Base-by-base conservation (phyloP, 495 filamentous ascomycete genomes). In the Cercophora sp. region DNA sequence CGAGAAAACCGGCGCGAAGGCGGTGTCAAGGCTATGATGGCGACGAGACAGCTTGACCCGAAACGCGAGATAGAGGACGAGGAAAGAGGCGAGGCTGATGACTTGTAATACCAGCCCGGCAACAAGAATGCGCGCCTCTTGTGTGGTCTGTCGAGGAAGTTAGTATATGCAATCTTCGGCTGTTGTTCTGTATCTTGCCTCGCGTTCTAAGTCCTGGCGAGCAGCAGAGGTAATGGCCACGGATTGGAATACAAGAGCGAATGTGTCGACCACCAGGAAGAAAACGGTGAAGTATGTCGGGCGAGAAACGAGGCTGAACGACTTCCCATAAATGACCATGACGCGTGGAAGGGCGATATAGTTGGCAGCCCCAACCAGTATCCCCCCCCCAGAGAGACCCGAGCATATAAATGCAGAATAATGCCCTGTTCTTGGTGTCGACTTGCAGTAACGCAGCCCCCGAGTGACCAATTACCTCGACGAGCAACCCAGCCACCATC, bases 391-490 rank as follows among this genome's bases (percentile, higher is more conserved):
- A 55, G 15, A 67, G 54, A 1, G 66, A 73, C 31, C 73, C 74
- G 9, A 70, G 39, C 43, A 77, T 59, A 23, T 65, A 73, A 1
- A 75, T 26, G 15, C 60, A 51, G 22, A 74, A 70, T 26, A 41
- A 55, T 11, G 50, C 44, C 22, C 51, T 51, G 36, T 57, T 66
- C 5, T 60, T 57, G 4, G 55, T 56, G 46, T 65, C 54, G 29
- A 34, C 48, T 23, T 57, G 56, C 23, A 73, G 58, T 39, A 77
- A 42, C 15, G 75, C 35, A 40, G 68, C 62, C 4, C 66, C 72
- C 22, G 68, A 56, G 49, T 75, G 75, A 27, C 72, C 71, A 22
- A 70, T 35, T 20, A 71, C 60, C 22, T 74, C 71, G 4, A 72
- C 43, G 2, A 66, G 55, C 9, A 75, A 56, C 0, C 71, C 72